A percentile compares a stretch with the other conserved stretches of the same genome.
Evolutionary conservation across 371 early-diverging fungal species (phyloP).

Genomic region (Phascolomyces articulosus): DNA sequence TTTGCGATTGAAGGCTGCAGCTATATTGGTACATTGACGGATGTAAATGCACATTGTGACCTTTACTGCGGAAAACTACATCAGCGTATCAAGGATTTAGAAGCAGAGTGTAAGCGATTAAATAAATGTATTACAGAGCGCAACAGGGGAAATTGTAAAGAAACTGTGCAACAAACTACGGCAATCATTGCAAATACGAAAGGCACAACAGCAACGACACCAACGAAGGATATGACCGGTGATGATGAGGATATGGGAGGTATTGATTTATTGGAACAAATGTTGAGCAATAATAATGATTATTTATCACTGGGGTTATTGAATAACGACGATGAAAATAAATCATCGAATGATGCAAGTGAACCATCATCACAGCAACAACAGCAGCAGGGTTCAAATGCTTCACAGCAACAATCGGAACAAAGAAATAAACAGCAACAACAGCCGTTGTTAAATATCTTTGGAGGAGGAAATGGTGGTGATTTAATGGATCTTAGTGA

Average conservation of each 20-base stretch:
- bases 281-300: slow-evolving; percentile 27
- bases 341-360: neutral
- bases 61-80: slow-evolving; percentile 46
- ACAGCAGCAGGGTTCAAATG: neutral
- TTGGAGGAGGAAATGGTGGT: neutral
- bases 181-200: too few relatives aligned
- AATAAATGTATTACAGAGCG: slow-evolving; percentile 20
- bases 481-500: slow-evolving; percentile 16
- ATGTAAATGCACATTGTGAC: slow-evolving; percentile 37
- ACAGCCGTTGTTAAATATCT: neutral
- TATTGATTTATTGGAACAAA: slow-evolving; percentile 37
- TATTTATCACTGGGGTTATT: slow-evolving; percentile 24
- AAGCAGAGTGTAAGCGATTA: slow-evolving; percentile 32
- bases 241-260: slow-evolving; percentile 26
- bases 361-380: neutral
- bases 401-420: neutral
- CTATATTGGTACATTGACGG: slow-evolving; percentile 34
- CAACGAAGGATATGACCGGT: neutral
- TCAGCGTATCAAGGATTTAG: slow-evolving; percentile 34
- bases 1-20: slow-evolving; percentile 44
- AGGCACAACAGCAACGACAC: neutral
- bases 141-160: neutral
- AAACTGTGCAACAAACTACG: neutral
- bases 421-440: neutral
- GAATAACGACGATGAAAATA: slow-evolving; percentile 1